Evolutionary conservation across 352 stramenopile species (phyloP), one percentile per base, ranked within the genome.

Genomic region (Elongisporangium prolatum): DNA sequence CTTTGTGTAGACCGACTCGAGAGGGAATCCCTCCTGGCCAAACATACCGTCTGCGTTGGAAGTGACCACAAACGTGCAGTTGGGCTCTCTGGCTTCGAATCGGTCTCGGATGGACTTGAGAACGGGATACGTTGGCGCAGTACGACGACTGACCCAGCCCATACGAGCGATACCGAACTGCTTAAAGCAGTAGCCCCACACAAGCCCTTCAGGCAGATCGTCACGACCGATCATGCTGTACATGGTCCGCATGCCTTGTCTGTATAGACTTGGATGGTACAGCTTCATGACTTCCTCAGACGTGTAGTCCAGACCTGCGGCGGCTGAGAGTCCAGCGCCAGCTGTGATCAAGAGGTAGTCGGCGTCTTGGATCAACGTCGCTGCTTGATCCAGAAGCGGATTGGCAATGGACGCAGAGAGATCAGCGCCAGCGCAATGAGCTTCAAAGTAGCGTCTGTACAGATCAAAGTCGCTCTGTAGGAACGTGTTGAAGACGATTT

Each of bases 11-110:
- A 88, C 54, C 0, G 65, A 67, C 13, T 88, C 69, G 14, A 60
- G 63, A 6, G 75, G 65, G 57, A 91, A 89, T 0, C 77, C 77
- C 57, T 83, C 75, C 37, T 88, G 80, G 25, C 86, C 82, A 53
- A 91, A 91, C 73, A 86, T 83, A 3, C 78, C 74, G 60, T 90
- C 82, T 4, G 77, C 82, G 34, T 92, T 90, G 53, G 70, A 82
- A 0, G 82, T 92, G 17, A 73, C 65, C 18, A 92, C 67, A 58
- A 89, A 92, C 10, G 77, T 71, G 13, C 73, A 84, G 9, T 71
- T 62, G 1, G 49, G 8, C 2, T 51, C 20, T 21, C 59, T 62
- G 2, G 5, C 57, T 49, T 84, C 72, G 17, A 84, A 72, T 10
- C 60, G 44, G 10, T 82, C 63, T 16, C 65, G 63, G 25, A 92